Base-by-base conservation (phyloP, 139 green algal species). In the Deuterostichococcus epilithicus region DNA sequence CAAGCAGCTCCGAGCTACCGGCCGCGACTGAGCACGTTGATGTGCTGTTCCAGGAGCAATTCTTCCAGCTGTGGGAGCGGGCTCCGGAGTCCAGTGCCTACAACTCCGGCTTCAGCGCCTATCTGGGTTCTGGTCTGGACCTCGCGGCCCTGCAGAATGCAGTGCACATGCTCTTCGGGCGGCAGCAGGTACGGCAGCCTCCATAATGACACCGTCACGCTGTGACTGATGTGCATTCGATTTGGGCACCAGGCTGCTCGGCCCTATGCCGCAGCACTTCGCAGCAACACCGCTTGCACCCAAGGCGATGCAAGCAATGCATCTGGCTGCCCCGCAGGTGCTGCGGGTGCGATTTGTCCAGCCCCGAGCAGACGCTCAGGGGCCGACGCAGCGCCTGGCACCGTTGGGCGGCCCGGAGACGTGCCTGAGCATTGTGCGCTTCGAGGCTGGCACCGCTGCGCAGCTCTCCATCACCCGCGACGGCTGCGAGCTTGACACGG, bases 41-140 rank as follows among this genome's bases (percentile, higher is more conserved):
- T 34, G 2, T 20, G 13, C 34, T 47, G 32, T 5, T 73, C 22
- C 45, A 80, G 45, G 76, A 80, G 38, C 34, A 69, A 6, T 60
- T 80, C 39, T 33, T 75, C 23, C 37, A 75, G 18, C 35, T 59
- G 3, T 59, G 68, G 34, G 33, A 80, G 76, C 45, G 60, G 33
- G 66, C 34, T 4, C 58, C 68, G 8, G 32, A 59, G 5, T 65
- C 38, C 1, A 60, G 32, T 15, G 45, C 44, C 0, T 60, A 75
- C 45, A 80, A 66, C 68, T 63, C 63, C 32, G 34, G 39, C 34
- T 70, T 70, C 23, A 45, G 36, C 6, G 45, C 63, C 5, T 35
- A 23, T 30, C 33, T 80, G 44, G 37, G 44, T 0, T 67, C 68
- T 25, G 42, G 42, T 0, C 2, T 80, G 45, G 68, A 80, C 34